phyloP scores from a whole-genome alignment of 1,284 basidiomycete species.

The Trichosporon coremiiforme region DNA sequence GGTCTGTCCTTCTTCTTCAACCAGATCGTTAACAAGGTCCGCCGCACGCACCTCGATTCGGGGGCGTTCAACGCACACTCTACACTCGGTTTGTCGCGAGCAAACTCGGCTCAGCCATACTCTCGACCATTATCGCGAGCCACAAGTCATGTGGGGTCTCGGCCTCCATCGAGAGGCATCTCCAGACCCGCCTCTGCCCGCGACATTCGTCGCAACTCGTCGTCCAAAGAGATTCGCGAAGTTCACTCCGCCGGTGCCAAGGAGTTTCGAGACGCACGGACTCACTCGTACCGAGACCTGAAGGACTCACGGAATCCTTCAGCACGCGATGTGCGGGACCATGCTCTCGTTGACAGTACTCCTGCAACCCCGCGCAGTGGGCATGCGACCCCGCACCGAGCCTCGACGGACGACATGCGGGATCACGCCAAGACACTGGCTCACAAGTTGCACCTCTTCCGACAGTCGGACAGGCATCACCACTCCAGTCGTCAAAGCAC shows the following conservation, averaged over 20 bases:
- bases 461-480: not conserved
- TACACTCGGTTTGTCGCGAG: not conserved
- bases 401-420: slow-evolving; percentile 3
- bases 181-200: not conserved
- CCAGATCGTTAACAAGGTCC: slow-evolving; percentile 48
- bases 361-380: not conserved
- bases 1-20: slow-evolving; percentile 56
- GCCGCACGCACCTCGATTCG: slow-evolving; percentile 52
- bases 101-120: not conserved
- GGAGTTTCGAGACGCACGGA: not conserved
- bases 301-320: not conserved
- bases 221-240: not conserved
- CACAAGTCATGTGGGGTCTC: slow-evolving; percentile 22
- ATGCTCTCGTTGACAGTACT: not conserved
- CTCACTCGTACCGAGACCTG: not conserved
- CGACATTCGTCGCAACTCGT: slow-evolving; percentile 5
- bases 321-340: not conserved
- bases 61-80: slow-evolving; percentile 37
- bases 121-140: not conserved
- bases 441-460: slow-evolving; percentile 17
- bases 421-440: slow-evolving; percentile 19
- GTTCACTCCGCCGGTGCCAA: not conserved
- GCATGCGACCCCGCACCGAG: not conserved
- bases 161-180: slow-evolving; percentile 17
- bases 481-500: not conserved